phyloP scores from a whole-genome alignment of 305 asterid genomes.

The Stenogyne calaminthoides region DNA sequence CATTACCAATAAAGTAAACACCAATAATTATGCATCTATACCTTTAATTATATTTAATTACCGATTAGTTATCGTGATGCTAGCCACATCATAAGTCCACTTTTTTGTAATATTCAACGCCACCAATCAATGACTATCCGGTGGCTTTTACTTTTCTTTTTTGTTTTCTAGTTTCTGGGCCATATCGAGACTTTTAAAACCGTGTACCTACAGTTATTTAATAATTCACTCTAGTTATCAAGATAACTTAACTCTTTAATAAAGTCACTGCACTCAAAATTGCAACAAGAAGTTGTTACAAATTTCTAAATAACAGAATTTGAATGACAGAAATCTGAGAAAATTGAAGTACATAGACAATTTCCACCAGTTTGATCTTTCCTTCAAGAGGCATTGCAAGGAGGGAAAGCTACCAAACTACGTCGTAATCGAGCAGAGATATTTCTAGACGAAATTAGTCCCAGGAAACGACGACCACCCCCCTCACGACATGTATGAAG shows the following conservation, averaged over 20 bases:
- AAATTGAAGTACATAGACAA: constrained; percentile 68
- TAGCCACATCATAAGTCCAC: constrained; percentile 1
- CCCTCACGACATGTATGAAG: constrained; percentile 68
- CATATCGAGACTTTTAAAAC: constrained; percentile 11
- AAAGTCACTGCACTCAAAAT: not conserved
- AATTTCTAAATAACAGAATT: not conserved
- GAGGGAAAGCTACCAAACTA: constrained; percentile 88
- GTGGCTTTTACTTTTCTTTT: constrained; percentile 37
- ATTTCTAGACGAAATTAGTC: constrained; percentile 51
- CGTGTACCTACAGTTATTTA: not conserved
- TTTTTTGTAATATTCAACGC: constrained; percentile 34
- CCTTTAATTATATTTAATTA: constrained; percentile 28
- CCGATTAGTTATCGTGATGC: constrained; percentile 13
- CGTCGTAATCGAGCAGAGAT: constrained; percentile 76
- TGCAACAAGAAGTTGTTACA: not conserved
- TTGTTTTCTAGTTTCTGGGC: not conserved
- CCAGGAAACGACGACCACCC: constrained; percentile 94
- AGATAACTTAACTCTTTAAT: not conserved
- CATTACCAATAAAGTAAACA: constrained; percentile 10
- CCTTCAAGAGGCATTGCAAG: constrained; percentile 67
- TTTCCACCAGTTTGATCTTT: constrained; percentile 66
- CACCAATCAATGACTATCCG: constrained; percentile 31
- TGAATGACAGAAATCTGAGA: constrained; percentile 58
- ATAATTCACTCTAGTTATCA: not conserved
- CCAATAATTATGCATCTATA: constrained; percentile 6